These are phyloP conservation scores for Tieghemiomyces parasiticus DNA, from an alignment of 192 early-diverging fungal species.

Conservation along the genomic window DNA sequence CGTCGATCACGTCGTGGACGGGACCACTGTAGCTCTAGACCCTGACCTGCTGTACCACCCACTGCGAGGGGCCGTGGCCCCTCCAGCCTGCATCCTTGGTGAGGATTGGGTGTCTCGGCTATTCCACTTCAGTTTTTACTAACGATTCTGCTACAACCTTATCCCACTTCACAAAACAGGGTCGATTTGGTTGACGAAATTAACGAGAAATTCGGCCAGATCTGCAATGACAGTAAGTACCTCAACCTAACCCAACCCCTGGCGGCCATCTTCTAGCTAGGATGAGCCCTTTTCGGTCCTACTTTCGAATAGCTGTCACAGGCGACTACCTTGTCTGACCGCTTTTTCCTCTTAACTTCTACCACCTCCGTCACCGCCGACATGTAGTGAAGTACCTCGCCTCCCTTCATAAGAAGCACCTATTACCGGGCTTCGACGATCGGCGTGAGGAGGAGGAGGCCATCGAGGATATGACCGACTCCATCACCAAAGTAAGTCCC, in stretches of 20 bases:
- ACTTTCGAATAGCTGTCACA: too few relatives aligned
- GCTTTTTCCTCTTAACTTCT: too few relatives aligned
- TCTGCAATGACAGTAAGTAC: background rate
- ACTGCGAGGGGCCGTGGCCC: too few relatives aligned
- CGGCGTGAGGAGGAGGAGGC: slow-evolving; percentile 55
- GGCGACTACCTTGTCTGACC: too few relatives aligned
- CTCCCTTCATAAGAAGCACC: slow-evolving; percentile 69
- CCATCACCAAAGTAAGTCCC: slow-evolving; percentile 61
- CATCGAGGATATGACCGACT: slow-evolving; percentile 67
- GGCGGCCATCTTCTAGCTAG: background rate
- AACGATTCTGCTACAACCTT: background rate
- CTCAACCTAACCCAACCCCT: background rate
- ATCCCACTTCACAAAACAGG: slow-evolving; percentile 12
- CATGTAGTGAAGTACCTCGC: slow-evolving; percentile 39
- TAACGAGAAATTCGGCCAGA: background rate
- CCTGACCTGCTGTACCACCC: too few relatives aligned
- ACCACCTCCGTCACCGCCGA: too few relatives aligned
- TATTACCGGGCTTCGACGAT: slow-evolving; percentile 92
- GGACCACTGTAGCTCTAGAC: too few relatives aligned
- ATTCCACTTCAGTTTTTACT: background rate
- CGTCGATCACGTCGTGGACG: too few relatives aligned
- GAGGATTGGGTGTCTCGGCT: background rate
- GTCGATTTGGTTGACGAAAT: slow-evolving; percentile 78
- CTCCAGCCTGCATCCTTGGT: too few relatives aligned
- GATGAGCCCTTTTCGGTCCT: too few relatives aligned